phyloP scores from a whole-genome alignment of 495 filamentous ascomycete genomes.

The Neurospora sp. region DNA sequence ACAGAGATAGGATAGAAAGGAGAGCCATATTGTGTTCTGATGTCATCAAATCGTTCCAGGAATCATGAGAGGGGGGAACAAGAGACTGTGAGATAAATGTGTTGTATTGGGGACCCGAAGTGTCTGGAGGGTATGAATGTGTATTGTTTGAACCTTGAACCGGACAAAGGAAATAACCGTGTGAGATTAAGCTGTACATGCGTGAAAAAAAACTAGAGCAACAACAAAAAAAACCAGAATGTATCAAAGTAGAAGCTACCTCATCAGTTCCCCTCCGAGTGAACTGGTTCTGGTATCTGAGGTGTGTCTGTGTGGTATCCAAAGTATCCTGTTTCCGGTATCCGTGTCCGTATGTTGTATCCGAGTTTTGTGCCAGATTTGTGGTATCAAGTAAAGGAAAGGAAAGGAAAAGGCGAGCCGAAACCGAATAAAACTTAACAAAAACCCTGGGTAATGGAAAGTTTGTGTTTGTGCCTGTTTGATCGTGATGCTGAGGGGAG shows the following conservation, averaged over 20 bases:
- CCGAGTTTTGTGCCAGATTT: background rate
- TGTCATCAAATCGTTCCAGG: background rate
- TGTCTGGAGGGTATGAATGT: background rate
- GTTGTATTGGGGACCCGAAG: background rate
- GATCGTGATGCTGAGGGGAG: background rate
- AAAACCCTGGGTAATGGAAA: background rate
- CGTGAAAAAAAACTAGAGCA: background rate
- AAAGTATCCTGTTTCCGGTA: background rate
- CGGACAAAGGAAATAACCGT: background rate
- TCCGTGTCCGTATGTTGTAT: background rate
- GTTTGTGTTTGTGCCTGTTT: background rate
- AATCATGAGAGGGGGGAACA: background rate
- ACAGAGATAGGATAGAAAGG: slow-evolving; percentile 5
- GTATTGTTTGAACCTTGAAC: background rate
- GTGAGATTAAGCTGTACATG: background rate
- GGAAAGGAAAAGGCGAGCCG: background rate
- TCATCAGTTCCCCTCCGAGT: background rate
- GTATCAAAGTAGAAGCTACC: background rate
- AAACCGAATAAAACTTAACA: background rate
- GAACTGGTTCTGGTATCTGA: background rate
- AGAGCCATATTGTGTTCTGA: slow-evolving; percentile 6
- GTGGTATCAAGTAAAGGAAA: background rate
- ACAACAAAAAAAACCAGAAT: background rate
- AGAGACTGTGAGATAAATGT: background rate
- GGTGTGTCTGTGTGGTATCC: background rate